These are phyloP conservation scores for Allomyces arbusculus DNA, from an alignment of 192 early-diverging fungal species.

Conservation along the genomic window DNA sequence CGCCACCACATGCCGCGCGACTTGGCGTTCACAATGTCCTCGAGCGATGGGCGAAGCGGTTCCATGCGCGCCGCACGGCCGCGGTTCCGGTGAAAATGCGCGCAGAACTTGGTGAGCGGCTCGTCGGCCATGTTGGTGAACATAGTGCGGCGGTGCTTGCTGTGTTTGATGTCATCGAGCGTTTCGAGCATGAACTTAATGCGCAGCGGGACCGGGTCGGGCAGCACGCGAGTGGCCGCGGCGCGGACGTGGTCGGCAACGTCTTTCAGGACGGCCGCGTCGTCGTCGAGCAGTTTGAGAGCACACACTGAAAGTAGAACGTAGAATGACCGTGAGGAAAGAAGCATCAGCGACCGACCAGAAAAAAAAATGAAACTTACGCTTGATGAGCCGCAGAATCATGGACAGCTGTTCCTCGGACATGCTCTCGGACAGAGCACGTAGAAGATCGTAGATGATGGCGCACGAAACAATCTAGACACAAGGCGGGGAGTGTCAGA, in stretches of 20 bases:
- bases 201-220: constrained; percentile 25
- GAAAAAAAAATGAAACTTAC: constrained; percentile 15
- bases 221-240: constrained; percentile 9
- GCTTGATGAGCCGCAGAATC: constrained; percentile 55
- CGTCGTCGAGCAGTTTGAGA: constrained; percentile 69
- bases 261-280: constrained; percentile 76
- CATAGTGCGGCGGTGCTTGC: constrained; percentile 57
- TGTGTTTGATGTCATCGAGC: constrained; percentile 80
- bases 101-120: constrained; percentile 21
- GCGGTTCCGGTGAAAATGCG: constrained; percentile 3
- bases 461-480: constrained; percentile 34
- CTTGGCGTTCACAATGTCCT: constrained; percentile 60
- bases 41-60: constrained; percentile 59
- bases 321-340: background rate
- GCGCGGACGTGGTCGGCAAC: constrained; percentile 40
- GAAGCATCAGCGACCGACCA: background rate
- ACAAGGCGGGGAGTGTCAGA: too few species aligned
- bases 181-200: constrained; percentile 89
- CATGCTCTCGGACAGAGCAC: constrained; percentile 42
- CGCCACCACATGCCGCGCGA: constrained; percentile 97
- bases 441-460: constrained; percentile 72
- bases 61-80: constrained; percentile 17
- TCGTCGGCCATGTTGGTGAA: constrained; percentile 22
- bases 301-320: constrained; percentile 33
- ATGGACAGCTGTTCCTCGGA: constrained; percentile 75